A percentile compares a stretch with the other conserved stretches of the same genome.
phyloP scores from a whole-genome alignment of 345 rosid genomes.

The Noccaea bulbosa region DNA sequence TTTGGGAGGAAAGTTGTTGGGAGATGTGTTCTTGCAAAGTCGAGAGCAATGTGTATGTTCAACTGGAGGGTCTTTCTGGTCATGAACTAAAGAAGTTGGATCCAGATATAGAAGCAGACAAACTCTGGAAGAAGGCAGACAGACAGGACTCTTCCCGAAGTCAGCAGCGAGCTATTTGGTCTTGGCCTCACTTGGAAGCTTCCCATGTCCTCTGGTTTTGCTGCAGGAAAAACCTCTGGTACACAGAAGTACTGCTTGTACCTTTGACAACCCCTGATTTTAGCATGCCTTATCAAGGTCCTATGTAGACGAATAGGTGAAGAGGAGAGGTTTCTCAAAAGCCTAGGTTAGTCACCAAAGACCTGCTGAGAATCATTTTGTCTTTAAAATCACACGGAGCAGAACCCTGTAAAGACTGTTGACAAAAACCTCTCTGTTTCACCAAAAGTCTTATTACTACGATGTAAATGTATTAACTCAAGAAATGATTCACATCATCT shows the following conservation, averaged over 20 bases:
- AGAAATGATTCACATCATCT: too few species aligned
- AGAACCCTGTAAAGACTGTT: too few species aligned
- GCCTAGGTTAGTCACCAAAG: too few species aligned
- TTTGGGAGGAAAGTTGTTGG: conserved; percentile 77
- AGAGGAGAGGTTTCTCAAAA: too few species aligned
- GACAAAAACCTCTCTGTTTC: too few species aligned
- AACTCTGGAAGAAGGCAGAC: conserved; percentile 47
- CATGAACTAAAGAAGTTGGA: conserved; percentile 43
- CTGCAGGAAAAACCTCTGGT: conserved; percentile 70
- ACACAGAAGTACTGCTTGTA: conserved; percentile 89
- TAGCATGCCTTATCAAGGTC: background rate
- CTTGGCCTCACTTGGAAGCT: conserved; percentile 71
- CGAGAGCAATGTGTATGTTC: conserved; percentile 71
- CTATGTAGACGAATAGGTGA: conserved; percentile 34
- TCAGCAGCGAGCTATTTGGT: conserved; percentile 63
- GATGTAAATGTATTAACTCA: too few species aligned
- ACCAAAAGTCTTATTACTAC: too few species aligned
- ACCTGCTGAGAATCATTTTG: too few species aligned
- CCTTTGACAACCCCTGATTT: conserved; percentile 97
- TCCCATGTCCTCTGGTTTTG: conserved; percentile 46
- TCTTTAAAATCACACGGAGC: too few species aligned
- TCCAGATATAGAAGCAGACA: conserved; percentile 43
- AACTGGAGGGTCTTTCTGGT: conserved; percentile 60
- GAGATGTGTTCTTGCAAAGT: conserved; percentile 74
- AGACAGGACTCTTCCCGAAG: conserved; percentile 63